A percentile compares a stretch with the other conserved stretches of the same genome.
phyloP scores from a whole-genome alignment of 805 yeast genomes.

The Wickerhamomyces hampshirensis region DNA sequence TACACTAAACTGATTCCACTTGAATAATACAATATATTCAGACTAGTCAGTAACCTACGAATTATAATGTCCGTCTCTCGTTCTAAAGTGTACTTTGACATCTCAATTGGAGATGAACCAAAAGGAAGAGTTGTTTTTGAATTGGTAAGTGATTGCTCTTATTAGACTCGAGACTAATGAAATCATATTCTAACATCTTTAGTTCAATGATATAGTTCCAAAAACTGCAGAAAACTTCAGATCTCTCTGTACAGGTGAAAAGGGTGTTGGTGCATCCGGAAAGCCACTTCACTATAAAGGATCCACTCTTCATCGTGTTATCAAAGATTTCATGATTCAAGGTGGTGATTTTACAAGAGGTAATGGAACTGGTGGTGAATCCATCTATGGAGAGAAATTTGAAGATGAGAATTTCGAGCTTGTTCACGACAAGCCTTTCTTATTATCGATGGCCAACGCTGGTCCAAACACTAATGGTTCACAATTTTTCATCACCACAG shows the following conservation, averaged over 20 bases:
- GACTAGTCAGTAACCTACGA: too few relatives aligned
- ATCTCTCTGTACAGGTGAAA: conserved; percentile 85
- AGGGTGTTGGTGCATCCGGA: conserved; percentile 59
- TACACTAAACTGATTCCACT: too few relatives aligned
- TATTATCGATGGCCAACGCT: conserved; percentile 95
- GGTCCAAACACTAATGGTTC: conserved; percentile 96
- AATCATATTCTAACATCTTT: conserved; percentile 1
- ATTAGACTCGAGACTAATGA: background rate
- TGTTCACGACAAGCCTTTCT: conserved; percentile 78
- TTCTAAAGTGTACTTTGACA: conserved; percentile 70
- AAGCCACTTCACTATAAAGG: conserved; percentile 72
- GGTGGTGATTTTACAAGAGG: conserved; percentile 87
- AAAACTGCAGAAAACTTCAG: conserved; percentile 88
- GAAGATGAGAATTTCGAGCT: conserved; percentile 84
- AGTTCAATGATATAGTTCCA: conserved; percentile 67
- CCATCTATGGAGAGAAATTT: conserved; percentile 78
- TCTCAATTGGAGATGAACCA: conserved; percentile 63
- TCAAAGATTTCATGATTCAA: conserved; percentile 85
- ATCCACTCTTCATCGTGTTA: conserved; percentile 90
- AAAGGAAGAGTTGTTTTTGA: conserved; percentile 79
- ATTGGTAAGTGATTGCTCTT: conserved; percentile 33
- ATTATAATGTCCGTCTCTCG: conserved; percentile 20
- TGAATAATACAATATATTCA: too few relatives aligned
- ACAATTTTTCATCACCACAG: conserved; percentile 91
- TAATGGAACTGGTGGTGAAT: conserved; percentile 77